Evolutionary conservation across 2,329 filamentous ascomycete genomes (phyloP).

Genomic region (Trichoderma sp.): DNA sequence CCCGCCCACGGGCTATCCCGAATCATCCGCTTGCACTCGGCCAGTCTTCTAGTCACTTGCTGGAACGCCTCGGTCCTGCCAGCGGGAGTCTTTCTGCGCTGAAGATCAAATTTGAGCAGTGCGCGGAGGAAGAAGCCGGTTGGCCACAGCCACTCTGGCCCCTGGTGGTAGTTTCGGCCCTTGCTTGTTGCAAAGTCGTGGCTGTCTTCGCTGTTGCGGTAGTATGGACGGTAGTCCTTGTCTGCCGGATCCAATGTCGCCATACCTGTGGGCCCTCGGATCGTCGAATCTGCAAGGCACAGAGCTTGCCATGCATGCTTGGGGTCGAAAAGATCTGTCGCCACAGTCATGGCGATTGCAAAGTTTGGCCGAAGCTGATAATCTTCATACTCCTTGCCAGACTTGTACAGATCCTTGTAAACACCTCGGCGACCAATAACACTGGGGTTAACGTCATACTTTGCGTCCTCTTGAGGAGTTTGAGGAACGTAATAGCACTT

Average conservation of each 20-base stretch:
- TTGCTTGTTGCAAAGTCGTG: slow-evolving; percentile 90
- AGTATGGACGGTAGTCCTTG: slow-evolving; percentile 91
- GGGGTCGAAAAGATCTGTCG: slow-evolving; percentile 82
- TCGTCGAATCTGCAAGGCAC: slow-evolving; percentile 74
- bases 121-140: slow-evolving; percentile 94
- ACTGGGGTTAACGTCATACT: slow-evolving; percentile 78
- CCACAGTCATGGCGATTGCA: slow-evolving; percentile 92
- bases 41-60: slow-evolving; percentile 83
- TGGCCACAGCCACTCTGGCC: slow-evolving; percentile 97
- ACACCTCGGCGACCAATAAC: slow-evolving; percentile 91
- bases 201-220: slow-evolving; percentile 92
- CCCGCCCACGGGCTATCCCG: slow-evolving; percentile 83
- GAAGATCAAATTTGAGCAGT: slow-evolving; percentile 85
- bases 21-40: slow-evolving; percentile 84
- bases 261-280: slow-evolving; percentile 91
- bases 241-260: slow-evolving; percentile 92
- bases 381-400: slow-evolving; percentile 94
- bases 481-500: slow-evolving; percentile 85
- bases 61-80: slow-evolving; percentile 88
- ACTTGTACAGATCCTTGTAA: slow-evolving; percentile 96
- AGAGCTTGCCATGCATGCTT: slow-evolving; percentile 79
- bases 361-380: slow-evolving; percentile 96
- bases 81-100: slow-evolving; percentile 61
- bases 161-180: slow-evolving; percentile 96
- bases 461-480: slow-evolving; percentile 67